phyloP scores from a whole-genome alignment of 2,329 filamentous ascomycete genomes.

The Fusarium musae region DNA sequence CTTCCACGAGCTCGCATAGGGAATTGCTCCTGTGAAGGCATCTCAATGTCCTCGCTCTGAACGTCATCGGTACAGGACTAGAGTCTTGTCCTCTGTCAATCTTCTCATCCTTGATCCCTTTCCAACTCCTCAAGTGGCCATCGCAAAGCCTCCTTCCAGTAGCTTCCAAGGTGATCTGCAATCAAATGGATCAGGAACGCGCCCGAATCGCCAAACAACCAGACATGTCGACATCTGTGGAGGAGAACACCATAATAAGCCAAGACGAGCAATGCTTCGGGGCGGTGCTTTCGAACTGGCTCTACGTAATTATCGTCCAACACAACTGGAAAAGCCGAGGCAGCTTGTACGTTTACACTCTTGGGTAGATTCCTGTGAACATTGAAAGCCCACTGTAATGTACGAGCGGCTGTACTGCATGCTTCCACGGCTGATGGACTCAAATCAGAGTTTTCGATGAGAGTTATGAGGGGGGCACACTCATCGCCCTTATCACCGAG shows the following conservation, averaged over 20 bases:
- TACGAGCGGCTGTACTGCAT: constrained; percentile 45
- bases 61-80: too few relatives aligned
- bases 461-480: constrained; percentile 41
- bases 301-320: constrained; percentile 50
- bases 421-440: constrained; percentile 42
- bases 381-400: constrained; percentile 51
- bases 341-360: constrained; percentile 44
- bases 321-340: constrained; percentile 48
- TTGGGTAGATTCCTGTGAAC: constrained; percentile 43
- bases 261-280: constrained; percentile 58
- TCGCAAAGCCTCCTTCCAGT: constrained; percentile 48
- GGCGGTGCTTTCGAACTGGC: constrained; percentile 49
- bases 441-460: constrained; percentile 49
- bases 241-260: constrained; percentile 62
- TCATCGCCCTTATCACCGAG: constrained; percentile 37
- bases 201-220: constrained; percentile 53
- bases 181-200: constrained; percentile 48
- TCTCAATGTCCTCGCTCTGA: neutral
- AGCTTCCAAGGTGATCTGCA: constrained; percentile 47
- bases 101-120: constrained; percentile 40
- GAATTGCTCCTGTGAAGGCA: neutral
- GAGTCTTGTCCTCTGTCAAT: neutral
- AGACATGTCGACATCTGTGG: constrained; percentile 53
- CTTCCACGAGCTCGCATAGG: neutral
- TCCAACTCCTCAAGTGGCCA: constrained; percentile 50